phyloP scores from a whole-genome alignment of 1,139 yeast species.

The Yamadazyma epiphylla region DNA sequence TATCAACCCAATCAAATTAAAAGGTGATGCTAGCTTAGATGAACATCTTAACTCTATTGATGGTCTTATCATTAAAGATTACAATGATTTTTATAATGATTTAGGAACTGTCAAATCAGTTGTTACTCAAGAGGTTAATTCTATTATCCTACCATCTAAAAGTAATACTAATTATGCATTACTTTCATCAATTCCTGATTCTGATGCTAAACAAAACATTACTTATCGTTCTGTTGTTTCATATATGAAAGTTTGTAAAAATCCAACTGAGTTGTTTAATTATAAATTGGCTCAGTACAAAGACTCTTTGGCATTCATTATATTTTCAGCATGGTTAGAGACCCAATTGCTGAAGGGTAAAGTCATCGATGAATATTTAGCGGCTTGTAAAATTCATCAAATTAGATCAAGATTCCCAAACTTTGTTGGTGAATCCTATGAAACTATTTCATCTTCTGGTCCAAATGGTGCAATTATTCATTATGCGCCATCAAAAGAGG shows the following conservation, averaged over 20 bases:
- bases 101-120: constrained; percentile 20
- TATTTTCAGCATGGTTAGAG: constrained; percentile 42
- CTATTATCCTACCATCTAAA: constrained; percentile 31
- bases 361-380: constrained; percentile 33
- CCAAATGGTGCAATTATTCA: constrained; percentile 54
- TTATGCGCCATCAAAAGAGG: constrained; percentile 48
- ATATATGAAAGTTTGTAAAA: constrained; percentile 34
- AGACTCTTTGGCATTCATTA: constrained; percentile 40
- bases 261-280: constrained; percentile 34
- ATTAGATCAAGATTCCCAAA: constrained; percentile 41
- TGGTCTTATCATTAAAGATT: constrained; percentile 26
- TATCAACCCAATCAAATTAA: constrained; percentile 24
- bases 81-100: constrained; percentile 29
- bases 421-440: constrained; percentile 51
- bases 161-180: constrained; percentile 32
- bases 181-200: constrained; percentile 24
- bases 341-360: constrained; percentile 26
- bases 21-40: constrained; percentile 12
- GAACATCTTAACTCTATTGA: constrained; percentile 21
- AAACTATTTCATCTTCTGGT: constrained; percentile 53
- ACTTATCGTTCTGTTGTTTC: constrained; percentile 32
- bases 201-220: constrained; percentile 22
- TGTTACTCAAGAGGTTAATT: constrained; percentile 12
- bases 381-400: constrained; percentile 38
- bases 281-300: constrained; percentile 40